These are phyloP conservation scores for Udeniomyces megalosporus DNA, from an alignment of 768 basidiomycete species.

Conservation along the genomic window DNA sequence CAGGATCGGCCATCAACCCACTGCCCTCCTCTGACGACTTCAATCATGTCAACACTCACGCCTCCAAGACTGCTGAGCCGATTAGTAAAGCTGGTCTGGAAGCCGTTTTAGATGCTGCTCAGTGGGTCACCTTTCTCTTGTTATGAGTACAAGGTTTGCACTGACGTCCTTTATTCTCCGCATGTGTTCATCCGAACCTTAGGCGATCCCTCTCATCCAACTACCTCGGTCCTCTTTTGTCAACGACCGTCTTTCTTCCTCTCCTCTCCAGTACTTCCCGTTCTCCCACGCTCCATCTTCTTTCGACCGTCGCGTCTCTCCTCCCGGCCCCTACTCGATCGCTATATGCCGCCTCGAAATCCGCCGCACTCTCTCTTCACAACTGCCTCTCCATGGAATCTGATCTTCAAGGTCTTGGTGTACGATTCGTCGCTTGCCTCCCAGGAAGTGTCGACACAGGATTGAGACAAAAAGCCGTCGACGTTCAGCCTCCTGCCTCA, in stretches of 20 bases:
- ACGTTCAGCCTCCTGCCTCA: too few species aligned
- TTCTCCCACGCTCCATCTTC: slow-evolving; percentile 56
- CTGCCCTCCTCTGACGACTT: neutral
- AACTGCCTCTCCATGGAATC: slow-evolving; percentile 68
- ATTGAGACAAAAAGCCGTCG: slow-evolving; percentile 38
- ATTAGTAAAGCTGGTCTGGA: slow-evolving; percentile 44
- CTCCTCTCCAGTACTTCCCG: slow-evolving; percentile 47
- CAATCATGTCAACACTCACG: neutral
- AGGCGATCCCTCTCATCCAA: slow-evolving; percentile 7
- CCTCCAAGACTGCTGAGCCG: slow-evolving; percentile 17
- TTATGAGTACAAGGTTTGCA: neutral
- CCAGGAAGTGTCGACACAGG: slow-evolving; percentile 53
- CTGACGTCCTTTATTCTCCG: neutral
- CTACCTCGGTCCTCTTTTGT: slow-evolving; percentile 6
- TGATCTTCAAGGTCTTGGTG: slow-evolving; percentile 32
- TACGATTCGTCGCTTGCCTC: slow-evolving; percentile 46
- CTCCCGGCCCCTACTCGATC: slow-evolving; percentile 74
- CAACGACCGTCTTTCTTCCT: slow-evolving; percentile 30
- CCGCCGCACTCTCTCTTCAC: slow-evolving; percentile 58
- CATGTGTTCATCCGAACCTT: neutral
- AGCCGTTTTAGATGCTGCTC: slow-evolving; percentile 41
- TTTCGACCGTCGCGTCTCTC: slow-evolving; percentile 61
- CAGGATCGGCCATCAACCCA: slow-evolving; percentile 31
- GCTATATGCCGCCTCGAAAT: slow-evolving; percentile 69
- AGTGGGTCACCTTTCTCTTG: slow-evolving; percentile 41